A percentile compares a stretch with the other conserved stretches of the same genome.
Conservation (phyloP, 2,329 filamentous ascomycete species). For the Gyromitra esculenta region DNA sequence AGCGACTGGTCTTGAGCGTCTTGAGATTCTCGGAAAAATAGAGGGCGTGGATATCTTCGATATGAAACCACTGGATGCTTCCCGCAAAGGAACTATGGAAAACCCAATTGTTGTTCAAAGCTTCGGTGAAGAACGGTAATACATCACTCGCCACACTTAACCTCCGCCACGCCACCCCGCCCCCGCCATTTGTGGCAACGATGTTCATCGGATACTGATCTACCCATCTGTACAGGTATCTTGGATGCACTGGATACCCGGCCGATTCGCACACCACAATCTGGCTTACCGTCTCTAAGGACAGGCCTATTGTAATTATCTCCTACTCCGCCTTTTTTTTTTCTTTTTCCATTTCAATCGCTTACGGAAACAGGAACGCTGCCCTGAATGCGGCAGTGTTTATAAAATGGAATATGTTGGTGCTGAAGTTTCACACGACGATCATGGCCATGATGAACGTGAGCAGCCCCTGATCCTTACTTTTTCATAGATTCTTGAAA, state of each 20-base stretch:
- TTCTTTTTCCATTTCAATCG: neutral
- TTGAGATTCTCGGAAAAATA: constrained; percentile 99
- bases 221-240: constrained; percentile 52
- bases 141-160: constrained; percentile 58
- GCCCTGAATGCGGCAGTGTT: constrained; percentile 93
- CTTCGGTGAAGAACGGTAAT: constrained; percentile 94
- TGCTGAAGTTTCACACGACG: constrained; percentile 70
- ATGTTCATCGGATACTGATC: constrained; percentile 23
- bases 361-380: constrained; percentile 69
- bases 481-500: constrained; percentile 19
- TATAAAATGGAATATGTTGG: constrained; percentile 99
- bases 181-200: constrained; percentile 42
- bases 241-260: constrained; percentile 90
- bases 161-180: constrained; percentile 19
- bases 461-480: constrained; percentile 11
- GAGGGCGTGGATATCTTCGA: constrained; percentile 98
- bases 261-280: constrained; percentile 88
- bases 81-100: constrained; percentile 87
- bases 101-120: constrained; percentile 91
- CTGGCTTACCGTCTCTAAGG: constrained; percentile 90
- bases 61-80: constrained; percentile 94
- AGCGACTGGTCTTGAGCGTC: constrained; percentile 94
- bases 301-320: constrained; percentile 75
- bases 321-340: neutral
- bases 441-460: constrained; percentile 55